Evolutionary conservation across 2,329 filamentous ascomycete genomes (phyloP), one percentile per base, ranked within the genome.

Genomic region (Didymella arachidicola): DNA sequence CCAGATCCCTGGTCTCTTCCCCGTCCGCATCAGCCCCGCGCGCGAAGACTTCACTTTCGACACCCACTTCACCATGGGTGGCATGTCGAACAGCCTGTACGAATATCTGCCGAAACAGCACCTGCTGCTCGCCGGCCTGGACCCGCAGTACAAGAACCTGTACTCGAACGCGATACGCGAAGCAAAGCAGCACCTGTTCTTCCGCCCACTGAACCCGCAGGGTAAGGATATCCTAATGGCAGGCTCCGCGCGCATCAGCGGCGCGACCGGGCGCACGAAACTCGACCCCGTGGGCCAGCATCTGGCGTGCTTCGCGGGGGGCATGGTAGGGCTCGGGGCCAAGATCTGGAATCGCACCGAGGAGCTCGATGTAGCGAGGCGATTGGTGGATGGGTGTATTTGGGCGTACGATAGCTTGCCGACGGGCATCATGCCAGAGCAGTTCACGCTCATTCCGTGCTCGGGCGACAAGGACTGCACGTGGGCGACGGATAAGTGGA

Each of bases 161-260:
- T 92, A 96, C 72, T 82, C 89, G 57, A 85, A 85, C 56, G 84
- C 87, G 4, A 84, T 89, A 29, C 85, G 89, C 5, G 87, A 87
- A 0, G 86, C 89, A 34, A 89, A 90, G 64, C 83, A 92, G 63
- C 84, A 90, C 74, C 82, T 96, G 10, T 85, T 96, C 57, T 96
- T 87, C 77, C 85, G 89, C 5, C 92, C 93, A 0, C 89, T 95
- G 86, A 84, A 87, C 19, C 84, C 87, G 7, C 80, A 83, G 7
- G 81, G 85, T 52, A 85, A 85, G 50, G 86, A 94, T 59, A 85
- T 95, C n/a, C 82, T 95, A 7, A 87, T 95, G 60, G 86, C 90
- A 0, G 89, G 89, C 25, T 87, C 87, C 6, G 71, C 70, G 4
- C 63, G 73, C 1, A 70, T 70, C 2, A 79, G 72, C 45, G 82